Conservation (phyloP, 345 rosid species). For the Theobroma cacao region DNA sequence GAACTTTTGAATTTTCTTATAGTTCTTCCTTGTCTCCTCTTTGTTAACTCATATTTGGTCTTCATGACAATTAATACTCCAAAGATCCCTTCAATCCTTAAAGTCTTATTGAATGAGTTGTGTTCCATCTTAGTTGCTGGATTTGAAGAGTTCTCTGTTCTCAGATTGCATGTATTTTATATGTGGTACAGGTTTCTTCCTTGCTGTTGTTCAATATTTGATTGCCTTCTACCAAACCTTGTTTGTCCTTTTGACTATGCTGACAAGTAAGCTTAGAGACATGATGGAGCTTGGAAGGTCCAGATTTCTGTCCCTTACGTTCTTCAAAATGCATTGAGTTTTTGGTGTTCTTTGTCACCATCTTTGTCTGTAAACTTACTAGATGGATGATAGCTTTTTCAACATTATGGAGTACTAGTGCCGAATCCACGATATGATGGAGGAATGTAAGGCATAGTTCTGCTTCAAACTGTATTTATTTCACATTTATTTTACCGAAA, state of each 20-base stretch:
- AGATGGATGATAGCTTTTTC: background rate
- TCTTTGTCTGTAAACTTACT: background rate
- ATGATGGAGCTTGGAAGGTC: background rate
- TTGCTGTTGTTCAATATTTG: background rate
- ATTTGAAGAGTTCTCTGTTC: background rate
- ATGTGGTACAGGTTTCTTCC: background rate
- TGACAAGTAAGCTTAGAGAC: background rate
- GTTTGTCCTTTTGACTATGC: background rate
- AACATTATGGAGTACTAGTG: background rate
- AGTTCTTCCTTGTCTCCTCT: background rate
- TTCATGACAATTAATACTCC: background rate
- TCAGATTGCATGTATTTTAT: background rate
- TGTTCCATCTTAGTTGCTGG: background rate
- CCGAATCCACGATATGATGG: background rate
- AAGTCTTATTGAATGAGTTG: background rate
- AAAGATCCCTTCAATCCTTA: background rate
- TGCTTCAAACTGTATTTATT: background rate
- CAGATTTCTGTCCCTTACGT: background rate
- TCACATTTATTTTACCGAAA: background rate
- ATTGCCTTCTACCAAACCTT: background rate
- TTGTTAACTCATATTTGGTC: background rate
- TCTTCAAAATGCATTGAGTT: background rate
- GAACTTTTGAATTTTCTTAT: background rate
- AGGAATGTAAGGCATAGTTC: background rate
- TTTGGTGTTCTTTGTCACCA: background rate